phyloP scores from a whole-genome alignment of 192 early-diverging fungal genomes.

The Mortierella claussenii region DNA sequence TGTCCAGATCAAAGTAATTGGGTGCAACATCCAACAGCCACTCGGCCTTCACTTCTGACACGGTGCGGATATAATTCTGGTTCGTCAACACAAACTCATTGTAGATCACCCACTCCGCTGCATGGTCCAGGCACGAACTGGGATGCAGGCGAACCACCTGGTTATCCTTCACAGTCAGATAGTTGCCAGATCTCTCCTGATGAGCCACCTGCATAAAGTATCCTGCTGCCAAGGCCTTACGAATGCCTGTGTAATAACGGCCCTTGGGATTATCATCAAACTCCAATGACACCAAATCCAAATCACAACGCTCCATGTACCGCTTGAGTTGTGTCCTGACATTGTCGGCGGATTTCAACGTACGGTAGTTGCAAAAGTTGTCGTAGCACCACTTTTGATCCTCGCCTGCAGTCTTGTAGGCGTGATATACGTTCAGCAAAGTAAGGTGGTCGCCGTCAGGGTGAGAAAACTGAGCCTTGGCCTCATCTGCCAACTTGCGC shows the following conservation, averaged over 20 bases:
- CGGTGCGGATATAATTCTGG: constrained; percentile 96
- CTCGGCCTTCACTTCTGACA: constrained; percentile 88
- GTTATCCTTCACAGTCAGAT: constrained; percentile 97
- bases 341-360: constrained; percentile 91
- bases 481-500: constrained; percentile 87
- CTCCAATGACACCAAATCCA: constrained; percentile 75
- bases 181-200: constrained; percentile 86
- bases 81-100: constrained; percentile 99
- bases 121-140: constrained; percentile 85
- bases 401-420: constrained; percentile 74
- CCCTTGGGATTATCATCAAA: constrained; percentile 74
- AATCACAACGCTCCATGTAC: constrained; percentile 77
- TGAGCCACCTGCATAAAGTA: constrained; percentile 99
- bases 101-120: constrained; percentile 99
- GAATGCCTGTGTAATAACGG: constrained; percentile 88
- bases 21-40: constrained; percentile 88
- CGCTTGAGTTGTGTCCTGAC: constrained; percentile 90
- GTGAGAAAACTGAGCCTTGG: constrained; percentile 94
- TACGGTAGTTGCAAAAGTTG: constrained; percentile 91
- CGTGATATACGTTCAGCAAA: constrained; percentile 96
- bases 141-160: constrained; percentile 96
- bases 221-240: constrained; percentile 88
- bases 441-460: constrained; percentile 97
- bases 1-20: constrained; percentile 89
- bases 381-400: constrained; percentile 93